phyloP scores from a whole-genome alignment of 257 asterid genomes.

The Haberlea rhodopensis region DNA sequence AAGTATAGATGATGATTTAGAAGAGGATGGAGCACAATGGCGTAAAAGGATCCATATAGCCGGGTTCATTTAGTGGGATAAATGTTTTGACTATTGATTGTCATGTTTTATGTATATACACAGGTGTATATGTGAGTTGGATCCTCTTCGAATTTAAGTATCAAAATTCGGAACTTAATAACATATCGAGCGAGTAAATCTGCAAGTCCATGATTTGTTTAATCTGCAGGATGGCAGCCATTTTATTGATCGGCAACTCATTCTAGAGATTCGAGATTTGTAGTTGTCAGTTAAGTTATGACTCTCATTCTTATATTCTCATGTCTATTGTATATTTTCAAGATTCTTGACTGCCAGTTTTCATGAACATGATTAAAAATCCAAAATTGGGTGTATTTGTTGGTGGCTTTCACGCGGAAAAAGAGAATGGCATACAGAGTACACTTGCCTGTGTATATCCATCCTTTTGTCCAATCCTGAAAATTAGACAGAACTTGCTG shows the following conservation, averaged over 20 bases:
- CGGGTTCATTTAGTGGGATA: too few relatives aligned
- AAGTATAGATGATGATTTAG: too few relatives aligned
- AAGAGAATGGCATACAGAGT: background rate
- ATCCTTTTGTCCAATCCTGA: background rate
- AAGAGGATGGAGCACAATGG: too few relatives aligned
- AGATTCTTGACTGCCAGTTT: background rate
- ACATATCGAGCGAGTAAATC: background rate
- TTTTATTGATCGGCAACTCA: background rate
- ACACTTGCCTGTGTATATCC: background rate
- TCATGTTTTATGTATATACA: too few relatives aligned
- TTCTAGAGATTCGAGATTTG: background rate
- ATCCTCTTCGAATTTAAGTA: background rate
- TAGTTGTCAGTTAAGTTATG: background rate
- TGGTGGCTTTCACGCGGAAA: background rate
- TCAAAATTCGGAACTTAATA: background rate
- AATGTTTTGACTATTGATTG: too few relatives aligned
- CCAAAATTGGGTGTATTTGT: background rate
- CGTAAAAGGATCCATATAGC: too few relatives aligned
- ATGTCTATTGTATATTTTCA: background rate
- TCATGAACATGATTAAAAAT: background rate
- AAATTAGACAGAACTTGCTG: background rate
- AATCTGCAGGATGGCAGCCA: slow-evolving; percentile 1
- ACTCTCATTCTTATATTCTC: background rate
- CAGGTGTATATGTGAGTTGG: too few relatives aligned
- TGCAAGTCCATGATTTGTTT: background rate